A percentile compares a stretch with the other conserved stretches of the same genome.
These are phyloP conservation scores for Alternaria incomplexa DNA, from an alignment of 2,329 filamentous ascomycete genomes.

Conservation along the genomic window DNA sequence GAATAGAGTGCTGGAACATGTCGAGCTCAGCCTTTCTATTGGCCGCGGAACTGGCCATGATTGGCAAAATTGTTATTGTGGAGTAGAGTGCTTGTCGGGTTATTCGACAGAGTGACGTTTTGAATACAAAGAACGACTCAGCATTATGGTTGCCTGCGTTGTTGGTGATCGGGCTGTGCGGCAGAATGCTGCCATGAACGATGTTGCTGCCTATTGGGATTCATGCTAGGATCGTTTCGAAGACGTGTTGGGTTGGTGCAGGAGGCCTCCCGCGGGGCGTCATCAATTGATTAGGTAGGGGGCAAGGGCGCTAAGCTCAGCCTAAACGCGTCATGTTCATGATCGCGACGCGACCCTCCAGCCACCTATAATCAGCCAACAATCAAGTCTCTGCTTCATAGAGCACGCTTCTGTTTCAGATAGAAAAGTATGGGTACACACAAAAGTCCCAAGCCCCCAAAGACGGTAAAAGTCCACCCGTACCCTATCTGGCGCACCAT, in stretches of 20 bases:
- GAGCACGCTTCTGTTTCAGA: background rate
- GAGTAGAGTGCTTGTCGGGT: too few species aligned
- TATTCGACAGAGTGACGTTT: too few species aligned
- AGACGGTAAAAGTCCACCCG: background rate
- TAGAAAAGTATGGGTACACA: background rate
- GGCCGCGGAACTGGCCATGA: too few species aligned
- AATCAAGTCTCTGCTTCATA: background rate
- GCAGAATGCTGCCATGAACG: too few species aligned
- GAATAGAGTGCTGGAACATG: background rate
- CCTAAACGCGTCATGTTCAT: background rate
- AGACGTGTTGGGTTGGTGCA: background rate
- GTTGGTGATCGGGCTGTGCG: too few species aligned
- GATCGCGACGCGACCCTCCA: background rate
- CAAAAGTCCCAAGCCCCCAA: background rate
- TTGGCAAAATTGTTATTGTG: too few species aligned
- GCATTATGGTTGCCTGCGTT: too few species aligned
- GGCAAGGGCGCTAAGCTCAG: background rate
- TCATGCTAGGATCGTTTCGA: too few species aligned
- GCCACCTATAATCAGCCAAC: background rate
- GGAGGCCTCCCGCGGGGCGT: background rate
- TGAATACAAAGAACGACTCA: too few species aligned
- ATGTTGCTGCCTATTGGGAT: too few species aligned
- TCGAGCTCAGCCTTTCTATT: too few species aligned
- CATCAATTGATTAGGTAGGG: background rate
- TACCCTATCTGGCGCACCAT: background rate